Base-by-base conservation (phyloP, 2,329 filamentous ascomycete species). In the Pseudopyrenochaeta lycopersici region DNA sequence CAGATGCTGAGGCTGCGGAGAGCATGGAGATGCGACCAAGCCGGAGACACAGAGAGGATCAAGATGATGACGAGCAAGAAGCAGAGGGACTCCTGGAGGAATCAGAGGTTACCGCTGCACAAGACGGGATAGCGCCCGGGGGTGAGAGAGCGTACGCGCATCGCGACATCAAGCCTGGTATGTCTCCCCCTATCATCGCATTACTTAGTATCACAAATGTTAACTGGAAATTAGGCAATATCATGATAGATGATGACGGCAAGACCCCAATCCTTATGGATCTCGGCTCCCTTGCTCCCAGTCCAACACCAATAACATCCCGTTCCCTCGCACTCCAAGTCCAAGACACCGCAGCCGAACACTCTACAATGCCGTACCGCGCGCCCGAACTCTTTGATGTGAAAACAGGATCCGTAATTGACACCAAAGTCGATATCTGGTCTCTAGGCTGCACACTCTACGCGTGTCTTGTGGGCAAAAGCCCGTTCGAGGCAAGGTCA, bases 381-480 rank as follows among this genome's bases (percentile, higher is more conserved):
- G 95, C 95, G 1, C 95, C 95, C 0, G 95, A 99, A 78, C 88
- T 99, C 56, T 99, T 99, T 77, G 95, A 99, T 75, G 95, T 98
- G 51, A 96, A 96, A 78, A 97, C 92, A 2, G 94, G 91, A 58
- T 88, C 89, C 43, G 86, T 92, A 45, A 90, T 99, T 70, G 95
- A 98, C 77, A 96, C 93, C 11, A 97, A 97, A 74, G 92, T 97
- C 35, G 95, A 99, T 76, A 96, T 99, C 62, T 99, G 95, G 95
- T 96, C 91, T 14, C 80, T 99, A 18, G 95, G 95, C 46, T 98
- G 95, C 81, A 98, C 95, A n/a, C 82, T 99, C 39, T 99, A 96
- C 77, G 95, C 95, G 32, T 98, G 95, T 71, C 84, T 99, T 9
- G 92, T 98, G 23, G 95, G 95, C 62, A 98, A 99, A 77, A 96